Conservation (phyloP, 164 flowering plant species). For the Protea cynaroides region DNA sequence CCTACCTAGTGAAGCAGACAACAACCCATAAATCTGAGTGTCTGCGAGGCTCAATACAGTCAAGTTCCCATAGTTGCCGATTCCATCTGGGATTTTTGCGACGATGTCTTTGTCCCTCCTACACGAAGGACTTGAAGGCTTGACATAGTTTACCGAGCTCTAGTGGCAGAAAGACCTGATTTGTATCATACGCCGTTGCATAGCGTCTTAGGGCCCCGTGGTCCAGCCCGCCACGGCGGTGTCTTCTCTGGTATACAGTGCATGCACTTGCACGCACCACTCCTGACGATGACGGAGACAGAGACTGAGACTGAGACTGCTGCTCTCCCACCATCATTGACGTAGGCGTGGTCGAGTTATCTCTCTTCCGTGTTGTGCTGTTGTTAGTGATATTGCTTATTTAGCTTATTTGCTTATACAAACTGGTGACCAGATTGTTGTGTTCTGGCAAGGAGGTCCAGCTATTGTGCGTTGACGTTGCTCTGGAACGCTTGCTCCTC, state of each 20-base stretch:
- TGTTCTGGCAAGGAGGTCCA: constrained; percentile 17
- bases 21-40: constrained; percentile 45
- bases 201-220: constrained; percentile 57
- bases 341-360: not conserved
- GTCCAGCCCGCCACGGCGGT: constrained; percentile 67
- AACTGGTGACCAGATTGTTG: not conserved
- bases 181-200: constrained; percentile 66
- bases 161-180: constrained; percentile 49
- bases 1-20: constrained; percentile 54
- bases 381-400: no score
- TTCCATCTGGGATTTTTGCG: constrained; percentile 57
- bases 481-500: constrained; percentile 31
- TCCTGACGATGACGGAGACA: not conserved
- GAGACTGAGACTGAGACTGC: no score
- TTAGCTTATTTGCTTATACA: not conserved
- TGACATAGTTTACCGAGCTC: constrained; percentile 48
- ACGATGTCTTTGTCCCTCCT: constrained; percentile 67
- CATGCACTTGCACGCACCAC: constrained; percentile 33
- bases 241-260: constrained; percentile 69
- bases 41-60: constrained; percentile 51
- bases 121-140: constrained; percentile 49
- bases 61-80: constrained; percentile 52
- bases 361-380: not conserved
- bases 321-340: not conserved
- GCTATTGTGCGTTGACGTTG: constrained; percentile 4